Evolutionary conservation across 2,329 filamentous ascomycete species (phyloP), one percentile per base, ranked within the genome.

Genomic region (Furcasterigmium furcatum): DNA sequence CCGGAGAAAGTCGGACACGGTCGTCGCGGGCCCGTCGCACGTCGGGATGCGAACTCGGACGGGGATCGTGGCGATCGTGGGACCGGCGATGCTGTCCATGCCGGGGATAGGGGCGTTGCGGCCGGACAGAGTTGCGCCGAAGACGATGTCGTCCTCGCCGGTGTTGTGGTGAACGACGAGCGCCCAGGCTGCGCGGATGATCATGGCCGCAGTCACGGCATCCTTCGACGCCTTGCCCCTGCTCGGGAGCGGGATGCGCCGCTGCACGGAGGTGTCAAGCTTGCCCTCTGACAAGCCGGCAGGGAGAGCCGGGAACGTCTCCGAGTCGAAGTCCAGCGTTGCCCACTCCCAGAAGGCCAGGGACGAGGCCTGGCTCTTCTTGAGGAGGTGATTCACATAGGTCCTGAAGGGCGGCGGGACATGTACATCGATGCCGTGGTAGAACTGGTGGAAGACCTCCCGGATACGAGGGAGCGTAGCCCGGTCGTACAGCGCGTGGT

Each of bases 141-240:
- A 70, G 2, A 52, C 38, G 2, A 61, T 45, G 24, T 27, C 24
- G 24, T 27, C 24, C 24, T 27, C 24, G 24, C 24, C 24, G 24
- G 24, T 27, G 24, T 27, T 27, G 24, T 27, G 24, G 24, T 27
- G 24, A 27, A 27, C 24, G 24, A 27, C 24, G 24, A 27, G 43
- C 3, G 56, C 45, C 54, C 57, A 58, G 3, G 60, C 57, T 2
- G 58, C 56, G 35, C 66, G 62, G 32, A 73, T 63, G 27, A 68
- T 56, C 5, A 63, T 32, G 22, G 41, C 24, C 9, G 21, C 30
- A n/a, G 41, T 43, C 6, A 43, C 41, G 4, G 34, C 16, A 34
- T 32, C 12, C 18, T 16, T 3, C 19, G 21, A n/a, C 10, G 36
- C 10, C 30, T 22, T 27, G 24, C 24, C 24, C n/a, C 34, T 20